phyloP scores from a whole-genome alignment of 2,329 filamentous ascomycete species.

The Talaromyces sp. region DNA sequence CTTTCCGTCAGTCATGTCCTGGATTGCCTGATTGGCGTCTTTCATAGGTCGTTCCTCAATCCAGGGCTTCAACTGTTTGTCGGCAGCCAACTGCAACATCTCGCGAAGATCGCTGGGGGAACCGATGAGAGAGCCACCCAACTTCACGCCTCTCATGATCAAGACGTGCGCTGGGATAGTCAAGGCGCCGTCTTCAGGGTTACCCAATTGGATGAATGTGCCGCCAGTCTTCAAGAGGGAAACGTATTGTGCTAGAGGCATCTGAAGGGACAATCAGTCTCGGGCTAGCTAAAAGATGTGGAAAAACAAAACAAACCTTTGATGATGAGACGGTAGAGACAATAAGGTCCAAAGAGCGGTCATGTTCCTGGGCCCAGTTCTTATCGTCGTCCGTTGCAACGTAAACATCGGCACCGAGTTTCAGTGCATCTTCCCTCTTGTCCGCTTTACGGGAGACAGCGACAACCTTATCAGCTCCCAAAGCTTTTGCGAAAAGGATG shows the following conservation, averaged over 20 bases:
- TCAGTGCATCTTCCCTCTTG: constrained; percentile 53
- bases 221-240: constrained; percentile 57
- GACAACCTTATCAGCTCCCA: constrained; percentile 63
- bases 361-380: constrained; percentile 51
- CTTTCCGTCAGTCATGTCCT: constrained; percentile 45
- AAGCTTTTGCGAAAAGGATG: constrained; percentile 57
- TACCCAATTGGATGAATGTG: constrained; percentile 62
- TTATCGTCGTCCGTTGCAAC: constrained; percentile 56
- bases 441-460: constrained; percentile 52
- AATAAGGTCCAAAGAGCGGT: constrained; percentile 53
- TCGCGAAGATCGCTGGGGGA: constrained; percentile 40
- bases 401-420: constrained; percentile 55
- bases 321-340: constrained; percentile 55
- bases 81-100: constrained; percentile 43
- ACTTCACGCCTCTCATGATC: constrained; percentile 49
- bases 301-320: constrained; percentile 33
- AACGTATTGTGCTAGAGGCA: constrained; percentile 63
- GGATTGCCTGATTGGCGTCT: constrained; percentile 43
- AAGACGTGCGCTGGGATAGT: constrained; percentile 55
- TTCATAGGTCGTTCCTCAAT: constrained; percentile 42
- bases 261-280: constrained; percentile 28
- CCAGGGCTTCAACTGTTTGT: constrained; percentile 42
- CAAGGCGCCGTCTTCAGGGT: constrained; percentile 57
- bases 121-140: constrained; percentile 48
- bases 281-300: background rate